These are phyloP conservation scores for Candida loeiensis DNA, from an alignment of 805 yeast species.

Conservation along the genomic window DNA sequence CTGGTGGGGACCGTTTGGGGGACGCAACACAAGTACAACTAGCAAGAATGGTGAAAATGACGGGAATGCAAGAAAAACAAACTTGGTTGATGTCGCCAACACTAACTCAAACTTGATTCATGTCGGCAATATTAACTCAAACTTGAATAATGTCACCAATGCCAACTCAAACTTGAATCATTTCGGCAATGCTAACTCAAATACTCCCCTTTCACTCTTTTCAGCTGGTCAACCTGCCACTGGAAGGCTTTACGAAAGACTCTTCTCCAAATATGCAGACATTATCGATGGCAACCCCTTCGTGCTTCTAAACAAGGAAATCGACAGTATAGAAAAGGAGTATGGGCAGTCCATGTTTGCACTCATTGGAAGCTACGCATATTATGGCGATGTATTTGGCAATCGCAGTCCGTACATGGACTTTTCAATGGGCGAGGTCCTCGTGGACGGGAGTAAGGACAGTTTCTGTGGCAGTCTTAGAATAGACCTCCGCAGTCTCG, in stretches of 20 bases:
- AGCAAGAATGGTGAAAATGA: no score
- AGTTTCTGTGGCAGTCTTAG: conserved; percentile 18
- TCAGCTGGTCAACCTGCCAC: conserved; percentile 54
- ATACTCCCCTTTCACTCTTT: conserved; percentile 15
- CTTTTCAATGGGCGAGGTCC: conserved; percentile 45
- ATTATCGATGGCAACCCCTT: conserved; percentile 10
- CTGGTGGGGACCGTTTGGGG: conserved; percentile 61
- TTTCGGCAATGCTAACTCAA: no score
- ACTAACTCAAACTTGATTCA: no score
- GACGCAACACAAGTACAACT: background rate
- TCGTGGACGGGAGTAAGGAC: conserved; percentile 43
- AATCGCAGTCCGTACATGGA: conserved; percentile 57
- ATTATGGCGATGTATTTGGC: conserved; percentile 56
- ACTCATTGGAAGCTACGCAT: conserved; percentile 35
- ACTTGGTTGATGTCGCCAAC: no score
- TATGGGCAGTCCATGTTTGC: conserved; percentile 19
- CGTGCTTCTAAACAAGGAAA: conserved; percentile 19
- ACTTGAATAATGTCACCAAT: no score
- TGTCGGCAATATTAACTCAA: no score
- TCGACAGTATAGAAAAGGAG: conserved; percentile 19
- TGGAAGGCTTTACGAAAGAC: conserved; percentile 49
- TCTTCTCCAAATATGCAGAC: conserved; percentile 33
- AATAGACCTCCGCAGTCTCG: conserved; percentile 27
- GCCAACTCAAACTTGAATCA: no score
- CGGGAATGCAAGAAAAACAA: no score